phyloP scores from a whole-genome alignment of 2,329 filamentous ascomycete species.

The Penicillium sp. region DNA sequence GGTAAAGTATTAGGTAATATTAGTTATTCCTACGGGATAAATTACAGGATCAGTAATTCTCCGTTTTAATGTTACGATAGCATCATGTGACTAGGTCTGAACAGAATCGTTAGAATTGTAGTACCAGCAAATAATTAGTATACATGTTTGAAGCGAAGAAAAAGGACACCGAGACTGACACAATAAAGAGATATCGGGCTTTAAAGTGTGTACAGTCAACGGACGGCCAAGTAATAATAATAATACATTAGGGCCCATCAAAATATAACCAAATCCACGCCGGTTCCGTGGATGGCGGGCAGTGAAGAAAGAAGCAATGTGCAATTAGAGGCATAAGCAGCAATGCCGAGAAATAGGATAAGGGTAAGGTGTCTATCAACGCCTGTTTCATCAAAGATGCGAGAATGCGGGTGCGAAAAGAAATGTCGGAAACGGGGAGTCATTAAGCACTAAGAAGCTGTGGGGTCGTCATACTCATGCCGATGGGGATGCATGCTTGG shows the following conservation, averaged over 20 bases:
- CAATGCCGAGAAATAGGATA: neutral
- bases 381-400: conserved; percentile 3
- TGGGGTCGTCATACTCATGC: conserved; percentile 2
- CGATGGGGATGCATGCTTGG: neutral
- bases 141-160: neutral
- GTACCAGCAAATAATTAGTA: neutral
- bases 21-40: too few relatives aligned
- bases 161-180: neutral
- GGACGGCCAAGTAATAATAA: neutral
- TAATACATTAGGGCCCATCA: conserved; percentile 3
- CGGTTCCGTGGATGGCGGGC: neutral
- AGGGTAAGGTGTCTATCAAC: conserved; percentile 1
- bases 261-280: neutral
- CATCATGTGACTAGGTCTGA: neutral
- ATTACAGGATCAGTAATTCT: too few relatives aligned
- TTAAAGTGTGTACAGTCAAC: neutral
- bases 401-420: neutral
- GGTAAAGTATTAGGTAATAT: too few relatives aligned
- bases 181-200: neutral
- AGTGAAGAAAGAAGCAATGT: neutral
- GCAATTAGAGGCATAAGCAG: neutral
- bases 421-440: neutral
- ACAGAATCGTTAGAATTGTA: neutral
- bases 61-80: too few relatives aligned
- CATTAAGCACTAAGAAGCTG: conserved; percentile 1